Conservation (phyloP, 1,284 basidiomycete species). For the Waitea zeae region DNA sequence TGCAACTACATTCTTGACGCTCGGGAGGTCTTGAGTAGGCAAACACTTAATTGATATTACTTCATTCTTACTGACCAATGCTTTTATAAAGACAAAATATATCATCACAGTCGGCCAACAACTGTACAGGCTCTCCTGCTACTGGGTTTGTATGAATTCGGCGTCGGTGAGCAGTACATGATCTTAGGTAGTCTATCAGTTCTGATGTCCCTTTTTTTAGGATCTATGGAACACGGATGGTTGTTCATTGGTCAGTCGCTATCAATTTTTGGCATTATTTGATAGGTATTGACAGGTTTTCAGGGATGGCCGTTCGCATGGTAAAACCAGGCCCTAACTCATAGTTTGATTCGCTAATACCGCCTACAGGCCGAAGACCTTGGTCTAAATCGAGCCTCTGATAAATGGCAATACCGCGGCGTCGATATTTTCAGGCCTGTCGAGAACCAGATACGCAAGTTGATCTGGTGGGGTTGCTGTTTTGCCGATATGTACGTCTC, state of each 20-base stretch:
- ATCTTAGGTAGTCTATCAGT: too few relatives aligned
- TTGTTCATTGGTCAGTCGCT: slow-evolving; percentile 65
- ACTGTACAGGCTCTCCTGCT: slow-evolving; percentile 67
- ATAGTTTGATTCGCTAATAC: not conserved
- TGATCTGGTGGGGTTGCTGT: slow-evolving; percentile 74
- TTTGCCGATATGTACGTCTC: slow-evolving; percentile 48
- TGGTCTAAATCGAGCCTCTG: slow-evolving; percentile 66
- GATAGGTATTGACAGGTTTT: too few relatives aligned
- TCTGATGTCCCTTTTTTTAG: too few relatives aligned
- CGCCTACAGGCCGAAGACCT: slow-evolving; percentile 56
- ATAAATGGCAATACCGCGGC: slow-evolving; percentile 55
- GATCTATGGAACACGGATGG: slow-evolving; percentile 71
- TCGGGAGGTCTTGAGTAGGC: slow-evolving; percentile 46
- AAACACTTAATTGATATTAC: not conserved
- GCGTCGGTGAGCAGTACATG: slow-evolving; percentile 45
- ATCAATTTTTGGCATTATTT: too few relatives aligned
- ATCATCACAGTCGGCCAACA: slow-evolving; percentile 46
- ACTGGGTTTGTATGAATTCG: slow-evolving; percentile 68
- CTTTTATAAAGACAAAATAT: slow-evolving; percentile 43
- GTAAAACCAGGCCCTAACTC: slow-evolving; percentile 16
- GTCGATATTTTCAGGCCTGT: slow-evolving; percentile 49
- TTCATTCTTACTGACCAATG: slow-evolving; percentile 5
- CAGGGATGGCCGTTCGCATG: slow-evolving; percentile 65
- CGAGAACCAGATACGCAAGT: slow-evolving; percentile 61
- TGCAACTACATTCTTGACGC: slow-evolving; percentile 51